A percentile compares a stretch with the other conserved stretches of the same genome.
These are phyloP conservation scores for Ampelomyces quisqualis DNA, from an alignment of 2,329 filamentous ascomycete species.

Conservation along the genomic window DNA sequence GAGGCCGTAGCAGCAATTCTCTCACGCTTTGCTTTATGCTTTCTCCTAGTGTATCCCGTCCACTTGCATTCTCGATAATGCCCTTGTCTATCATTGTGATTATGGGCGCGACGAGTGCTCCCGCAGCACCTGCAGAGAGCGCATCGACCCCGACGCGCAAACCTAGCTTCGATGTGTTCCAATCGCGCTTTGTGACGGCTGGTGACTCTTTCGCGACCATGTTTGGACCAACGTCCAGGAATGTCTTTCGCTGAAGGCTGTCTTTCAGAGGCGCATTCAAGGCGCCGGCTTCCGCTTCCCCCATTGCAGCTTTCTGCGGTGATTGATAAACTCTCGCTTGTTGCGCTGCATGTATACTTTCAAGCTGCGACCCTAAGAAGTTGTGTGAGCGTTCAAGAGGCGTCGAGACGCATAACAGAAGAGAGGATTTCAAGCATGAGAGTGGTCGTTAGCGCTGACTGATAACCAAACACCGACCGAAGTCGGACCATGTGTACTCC, in stretches of 20 bases:
- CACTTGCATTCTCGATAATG: conserved; percentile 81
- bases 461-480: conserved; percentile 18
- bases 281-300: conserved; percentile 16
- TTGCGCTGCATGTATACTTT: conserved; percentile 33
- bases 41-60: conserved; percentile 59
- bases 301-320: conserved; percentile 37
- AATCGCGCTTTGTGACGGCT: conserved; percentile 39
- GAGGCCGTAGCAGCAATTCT: conserved; percentile 61
- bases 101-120: conserved; percentile 74
- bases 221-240: not conserved
- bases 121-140: conserved; percentile 68
- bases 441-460: conserved; percentile 7
- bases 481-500: conserved; percentile 18
- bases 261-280: conserved; percentile 7
- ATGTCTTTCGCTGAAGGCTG: not conserved
- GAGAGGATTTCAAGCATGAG: too few relatives aligned
- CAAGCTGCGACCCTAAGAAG: not conserved
- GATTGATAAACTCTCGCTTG: conserved; percentile 29
- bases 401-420: not conserved
- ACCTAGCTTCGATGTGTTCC: conserved; percentile 76
- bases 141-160: conserved; percentile 68
- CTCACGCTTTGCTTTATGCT: conserved; percentile 62
- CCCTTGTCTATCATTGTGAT: conserved; percentile 83
- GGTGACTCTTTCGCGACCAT: not conserved
- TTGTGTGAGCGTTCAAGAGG: not conserved